A percentile compares a stretch with the other conserved stretches of the same genome.
These are phyloP conservation scores for Teratosphaeria pseudoeucalypti DNA, from an alignment of 2,329 filamentous ascomycete genomes.

Conservation along the genomic window DNA sequence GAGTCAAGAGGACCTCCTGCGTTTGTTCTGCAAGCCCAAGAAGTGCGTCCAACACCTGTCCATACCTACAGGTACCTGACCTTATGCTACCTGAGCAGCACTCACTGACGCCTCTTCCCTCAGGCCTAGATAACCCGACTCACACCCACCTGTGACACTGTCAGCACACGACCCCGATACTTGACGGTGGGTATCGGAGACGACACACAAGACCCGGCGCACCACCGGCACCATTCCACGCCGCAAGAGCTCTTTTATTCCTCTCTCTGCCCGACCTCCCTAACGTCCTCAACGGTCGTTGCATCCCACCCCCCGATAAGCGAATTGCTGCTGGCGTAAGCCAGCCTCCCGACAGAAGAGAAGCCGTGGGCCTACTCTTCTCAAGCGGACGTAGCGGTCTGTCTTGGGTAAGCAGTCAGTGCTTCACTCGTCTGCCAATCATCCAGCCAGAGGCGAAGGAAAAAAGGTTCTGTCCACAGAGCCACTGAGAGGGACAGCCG, in stretches of 20 bases:
- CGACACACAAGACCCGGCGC: conserved; percentile 52
- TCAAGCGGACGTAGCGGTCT: conserved; percentile 82
- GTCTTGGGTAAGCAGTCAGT: conserved; percentile 91
- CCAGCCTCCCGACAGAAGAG: conserved; percentile 58
- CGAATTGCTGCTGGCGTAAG: conserved; percentile 71
- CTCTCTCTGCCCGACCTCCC: conserved; percentile 76
- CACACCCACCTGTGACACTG: conserved; percentile 26
- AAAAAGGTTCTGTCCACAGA: background rate
- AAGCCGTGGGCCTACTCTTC: conserved; percentile 85
- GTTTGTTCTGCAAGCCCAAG: conserved; percentile 87
- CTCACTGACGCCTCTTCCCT: conserved; percentile 5
- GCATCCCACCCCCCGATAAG: conserved; percentile 22
- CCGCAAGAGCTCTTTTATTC: conserved; percentile 70
- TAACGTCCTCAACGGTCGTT: conserved; percentile 72
- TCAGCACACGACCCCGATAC: conserved; percentile 8
- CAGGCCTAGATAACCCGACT: conserved; percentile 57
- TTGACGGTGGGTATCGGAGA: conserved; percentile 64
- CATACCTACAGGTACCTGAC: background rate
- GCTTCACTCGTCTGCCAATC: conserved; percentile 52
- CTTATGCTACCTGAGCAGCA: conserved; percentile 8
- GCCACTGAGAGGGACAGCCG: background rate
- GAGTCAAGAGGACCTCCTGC: conserved; percentile 81
- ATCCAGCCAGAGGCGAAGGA: background rate
- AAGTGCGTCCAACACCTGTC: conserved; percentile 52
- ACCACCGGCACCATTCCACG: conserved; percentile 75